Conservation (phyloP, 306 rosid species). For the Hippophae tibetana region DNA sequence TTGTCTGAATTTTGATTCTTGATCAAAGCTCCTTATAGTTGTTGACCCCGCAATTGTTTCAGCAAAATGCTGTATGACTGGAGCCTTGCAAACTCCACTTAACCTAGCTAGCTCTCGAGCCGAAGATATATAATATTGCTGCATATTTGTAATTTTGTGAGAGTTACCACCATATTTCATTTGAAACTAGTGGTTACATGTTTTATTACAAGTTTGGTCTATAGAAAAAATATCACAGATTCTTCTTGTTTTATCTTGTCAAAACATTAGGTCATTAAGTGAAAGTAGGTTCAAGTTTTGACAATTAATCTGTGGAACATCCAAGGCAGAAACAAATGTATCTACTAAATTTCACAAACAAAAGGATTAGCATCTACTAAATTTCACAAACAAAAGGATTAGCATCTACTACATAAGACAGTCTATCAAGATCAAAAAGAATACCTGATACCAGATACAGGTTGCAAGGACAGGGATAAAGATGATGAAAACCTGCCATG, state of each 20-base stretch:
- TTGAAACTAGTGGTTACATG: neutral
- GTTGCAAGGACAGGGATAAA: slow-evolving; percentile 9
- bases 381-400: neutral
- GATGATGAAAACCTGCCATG: slow-evolving; percentile 23
- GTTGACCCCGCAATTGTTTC: slow-evolving; percentile 20
- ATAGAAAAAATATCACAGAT: neutral
- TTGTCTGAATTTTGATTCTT: slow-evolving; percentile 11
- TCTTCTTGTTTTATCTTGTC: neutral
- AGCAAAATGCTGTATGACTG: slow-evolving; percentile 25
- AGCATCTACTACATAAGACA: neutral
- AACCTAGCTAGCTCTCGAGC: slow-evolving; percentile 19
- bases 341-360: neutral
- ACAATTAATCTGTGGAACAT: too few relatives aligned
- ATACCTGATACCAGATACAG: slow-evolving; percentile 26
- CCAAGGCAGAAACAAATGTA: too few relatives aligned
- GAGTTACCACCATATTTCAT: neutral
- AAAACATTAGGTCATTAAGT: neutral
- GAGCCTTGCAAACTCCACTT: slow-evolving; percentile 23
- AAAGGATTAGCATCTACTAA: neutral
- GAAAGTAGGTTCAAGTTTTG: too few relatives aligned
- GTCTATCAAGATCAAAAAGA: neutral
- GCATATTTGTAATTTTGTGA: neutral
- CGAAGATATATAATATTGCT: slow-evolving; percentile 21
- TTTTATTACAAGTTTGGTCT: neutral
- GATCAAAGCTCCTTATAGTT: slow-evolving; percentile 20